A percentile compares a stretch with the other conserved stretches of the same genome.
Evolutionary conservation across 768 basidiomycete genomes (phyloP).

Genomic region (Antrodiella citrinella): DNA sequence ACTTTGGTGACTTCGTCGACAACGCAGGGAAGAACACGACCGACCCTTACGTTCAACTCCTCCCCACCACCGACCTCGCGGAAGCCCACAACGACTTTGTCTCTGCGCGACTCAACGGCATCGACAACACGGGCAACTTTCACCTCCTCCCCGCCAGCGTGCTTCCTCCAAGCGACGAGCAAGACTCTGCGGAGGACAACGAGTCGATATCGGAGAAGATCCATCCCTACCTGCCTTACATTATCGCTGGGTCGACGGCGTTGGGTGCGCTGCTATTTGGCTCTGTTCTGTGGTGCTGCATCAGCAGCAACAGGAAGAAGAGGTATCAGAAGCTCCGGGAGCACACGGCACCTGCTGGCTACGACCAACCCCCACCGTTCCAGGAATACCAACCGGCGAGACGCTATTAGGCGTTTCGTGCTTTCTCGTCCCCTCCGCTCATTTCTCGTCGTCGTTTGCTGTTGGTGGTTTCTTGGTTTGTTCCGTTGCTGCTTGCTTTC

Average conservation of each 20-base stretch:
- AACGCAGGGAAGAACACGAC: conserved; percentile 21
- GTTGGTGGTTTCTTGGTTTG: background rate
- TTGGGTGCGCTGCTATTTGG: conserved; percentile 17
- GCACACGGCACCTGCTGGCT: conserved; percentile 19
- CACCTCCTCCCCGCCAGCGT: conserved; percentile 17
- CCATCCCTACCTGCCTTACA: conserved; percentile 21
- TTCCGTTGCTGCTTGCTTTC: background rate
- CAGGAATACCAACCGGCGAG: conserved; percentile 15
- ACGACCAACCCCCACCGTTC: conserved; percentile 14
- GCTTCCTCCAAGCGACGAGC: conserved; percentile 13
- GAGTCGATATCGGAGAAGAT: conserved; percentile 14
- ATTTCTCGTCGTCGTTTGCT: background rate
- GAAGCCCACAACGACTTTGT: conserved; percentile 27
- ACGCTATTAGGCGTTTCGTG: conserved; percentile 7
- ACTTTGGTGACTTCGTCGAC: conserved; percentile 29
- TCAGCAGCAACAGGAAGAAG: conserved; percentile 10
- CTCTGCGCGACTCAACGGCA: conserved; percentile 20
- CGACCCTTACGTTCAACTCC: conserved; percentile 27
- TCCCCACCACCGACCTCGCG: conserved; percentile 18
- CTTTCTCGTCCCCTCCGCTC: background rate
- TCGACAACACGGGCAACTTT: conserved; percentile 22
- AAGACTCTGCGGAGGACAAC: conserved; percentile 7
- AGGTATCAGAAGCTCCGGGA: conserved; percentile 20
- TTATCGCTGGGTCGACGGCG: conserved; percentile 21
- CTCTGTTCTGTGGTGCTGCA: conserved; percentile 12